phyloP scores from a whole-genome alignment of 495 filamentous ascomycete species.

The Chaetomium fimeti region DNA sequence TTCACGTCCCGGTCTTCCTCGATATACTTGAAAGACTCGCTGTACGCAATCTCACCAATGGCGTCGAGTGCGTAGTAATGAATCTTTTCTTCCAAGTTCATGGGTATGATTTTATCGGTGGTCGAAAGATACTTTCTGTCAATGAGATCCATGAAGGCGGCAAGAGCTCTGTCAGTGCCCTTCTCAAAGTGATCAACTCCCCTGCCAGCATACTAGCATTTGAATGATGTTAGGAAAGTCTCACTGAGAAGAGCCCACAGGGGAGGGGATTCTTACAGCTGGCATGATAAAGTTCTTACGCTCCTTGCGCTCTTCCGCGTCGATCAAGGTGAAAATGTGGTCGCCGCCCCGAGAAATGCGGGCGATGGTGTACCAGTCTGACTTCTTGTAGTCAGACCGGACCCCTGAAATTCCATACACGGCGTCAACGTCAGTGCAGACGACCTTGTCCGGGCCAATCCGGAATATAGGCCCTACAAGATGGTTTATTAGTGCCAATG shows the following conservation, averaged over 20 bases:
- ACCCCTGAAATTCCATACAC: constrained; percentile 41
- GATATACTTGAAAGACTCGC: constrained; percentile 61
- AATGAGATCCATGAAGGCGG: constrained; percentile 39
- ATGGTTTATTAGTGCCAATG: not conserved
- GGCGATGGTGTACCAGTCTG: constrained; percentile 44
- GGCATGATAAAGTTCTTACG: constrained; percentile 35
- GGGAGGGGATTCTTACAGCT: constrained; percentile 24
- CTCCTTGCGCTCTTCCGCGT: constrained; percentile 32
- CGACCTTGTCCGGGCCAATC: constrained; percentile 32
- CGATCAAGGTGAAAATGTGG: constrained; percentile 37
- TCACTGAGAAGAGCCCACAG: not conserved
- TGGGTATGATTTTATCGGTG: constrained; percentile 39
- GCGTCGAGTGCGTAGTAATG: constrained; percentile 60
- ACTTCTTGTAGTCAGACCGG: constrained; percentile 41
- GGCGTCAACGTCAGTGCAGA: constrained; percentile 43
- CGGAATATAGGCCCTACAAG: constrained; percentile 31
- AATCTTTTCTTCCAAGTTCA: constrained; percentile 53
- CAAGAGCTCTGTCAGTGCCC: constrained; percentile 50
- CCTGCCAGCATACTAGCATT: constrained; percentile 32
- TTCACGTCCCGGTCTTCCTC: constrained; percentile 57
- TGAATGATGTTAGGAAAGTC: not conserved
- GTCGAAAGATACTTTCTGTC: constrained; percentile 53
- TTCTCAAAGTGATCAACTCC: constrained; percentile 49
- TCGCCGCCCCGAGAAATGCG: constrained; percentile 44
- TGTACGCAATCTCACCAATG: constrained; percentile 63